Conservation (phyloP, 345 rosid species). For the Eucalyptus cloeziana region DNA sequence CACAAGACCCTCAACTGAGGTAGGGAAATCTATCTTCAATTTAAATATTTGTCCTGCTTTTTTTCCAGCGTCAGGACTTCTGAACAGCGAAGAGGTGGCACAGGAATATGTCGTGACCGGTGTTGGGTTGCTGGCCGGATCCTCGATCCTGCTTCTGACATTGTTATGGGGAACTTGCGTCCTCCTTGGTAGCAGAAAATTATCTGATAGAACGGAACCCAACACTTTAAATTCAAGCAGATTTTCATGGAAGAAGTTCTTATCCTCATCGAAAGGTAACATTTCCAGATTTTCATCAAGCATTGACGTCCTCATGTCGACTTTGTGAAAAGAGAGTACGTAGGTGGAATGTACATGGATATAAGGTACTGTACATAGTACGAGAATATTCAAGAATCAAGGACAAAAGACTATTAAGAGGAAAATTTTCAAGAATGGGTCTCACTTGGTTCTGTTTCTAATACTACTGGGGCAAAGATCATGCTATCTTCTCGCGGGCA, state of each 20-base stretch:
- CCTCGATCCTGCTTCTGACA: slow-evolving; percentile 29
- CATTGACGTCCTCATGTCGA: background rate
- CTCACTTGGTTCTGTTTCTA: background rate
- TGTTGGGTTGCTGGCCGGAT: slow-evolving; percentile 35
- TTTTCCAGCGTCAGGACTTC: slow-evolving; percentile 26
- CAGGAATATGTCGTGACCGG: slow-evolving; percentile 26
- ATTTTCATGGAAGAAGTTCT: background rate
- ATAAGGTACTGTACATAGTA: background rate
- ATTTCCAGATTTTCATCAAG: background rate
- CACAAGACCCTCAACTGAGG: background rate
- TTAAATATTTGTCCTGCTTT: background rate
- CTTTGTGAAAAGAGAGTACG: background rate
- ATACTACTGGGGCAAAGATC: background rate
- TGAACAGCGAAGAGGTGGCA: slow-evolving; percentile 18
- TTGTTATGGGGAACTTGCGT: slow-evolving; percentile 37
- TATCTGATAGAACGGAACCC: background rate
- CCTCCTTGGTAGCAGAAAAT: slow-evolving; percentile 9
- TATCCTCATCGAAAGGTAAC: background rate
- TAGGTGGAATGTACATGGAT: background rate
- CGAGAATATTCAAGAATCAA: background rate
- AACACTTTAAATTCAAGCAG: background rate
- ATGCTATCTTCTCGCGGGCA: background rate
- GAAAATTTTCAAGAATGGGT: background rate
- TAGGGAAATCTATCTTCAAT: background rate
- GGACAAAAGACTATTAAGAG: background rate